Evolutionary conservation across 257 asterid species (phyloP).

Genomic region (Anisodus acutangulus): DNA sequence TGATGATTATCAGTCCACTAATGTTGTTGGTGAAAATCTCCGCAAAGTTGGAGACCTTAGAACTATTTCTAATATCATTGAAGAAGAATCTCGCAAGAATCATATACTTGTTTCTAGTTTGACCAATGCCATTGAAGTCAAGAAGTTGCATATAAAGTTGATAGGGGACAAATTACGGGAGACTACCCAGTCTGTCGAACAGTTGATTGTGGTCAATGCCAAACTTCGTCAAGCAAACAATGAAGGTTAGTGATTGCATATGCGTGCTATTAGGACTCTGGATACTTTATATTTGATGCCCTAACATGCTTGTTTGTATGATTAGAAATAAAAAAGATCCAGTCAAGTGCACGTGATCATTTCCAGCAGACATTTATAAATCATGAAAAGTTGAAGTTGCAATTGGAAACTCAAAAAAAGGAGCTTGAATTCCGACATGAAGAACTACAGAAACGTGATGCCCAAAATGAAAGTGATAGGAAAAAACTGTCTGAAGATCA

Average conservation of each 20-base stretch:
- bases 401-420: constrained; percentile 66
- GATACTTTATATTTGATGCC: constrained; percentile 27
- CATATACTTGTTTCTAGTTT: constrained; percentile 68
- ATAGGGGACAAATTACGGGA: constrained; percentile 68
- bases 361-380: constrained; percentile 71
- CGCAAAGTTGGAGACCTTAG: constrained; percentile 83
- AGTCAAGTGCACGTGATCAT: constrained; percentile 77
- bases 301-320: constrained; percentile 37
- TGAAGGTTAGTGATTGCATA: constrained; percentile 59
- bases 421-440: constrained; percentile 74
- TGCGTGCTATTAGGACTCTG: constrained; percentile 31
- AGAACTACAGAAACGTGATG: constrained; percentile 77
- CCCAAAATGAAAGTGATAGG: constrained; percentile 73
- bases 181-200: constrained; percentile 62
- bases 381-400: constrained; percentile 75
- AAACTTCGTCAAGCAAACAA: constrained; percentile 69
- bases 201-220: constrained; percentile 66
- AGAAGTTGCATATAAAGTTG: constrained; percentile 68
- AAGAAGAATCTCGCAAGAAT: constrained; percentile 77
- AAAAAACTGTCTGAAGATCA: constrained; percentile 72
- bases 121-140: constrained; percentile 68
- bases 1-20: constrained; percentile 67
- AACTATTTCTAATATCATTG: constrained; percentile 74
- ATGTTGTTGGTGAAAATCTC: constrained; percentile 72
- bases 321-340: constrained; percentile 79